Conservation (phyloP, 1,284 basidiomycete genomes). For the Xerocomus cyaneibrunnescens region DNA sequence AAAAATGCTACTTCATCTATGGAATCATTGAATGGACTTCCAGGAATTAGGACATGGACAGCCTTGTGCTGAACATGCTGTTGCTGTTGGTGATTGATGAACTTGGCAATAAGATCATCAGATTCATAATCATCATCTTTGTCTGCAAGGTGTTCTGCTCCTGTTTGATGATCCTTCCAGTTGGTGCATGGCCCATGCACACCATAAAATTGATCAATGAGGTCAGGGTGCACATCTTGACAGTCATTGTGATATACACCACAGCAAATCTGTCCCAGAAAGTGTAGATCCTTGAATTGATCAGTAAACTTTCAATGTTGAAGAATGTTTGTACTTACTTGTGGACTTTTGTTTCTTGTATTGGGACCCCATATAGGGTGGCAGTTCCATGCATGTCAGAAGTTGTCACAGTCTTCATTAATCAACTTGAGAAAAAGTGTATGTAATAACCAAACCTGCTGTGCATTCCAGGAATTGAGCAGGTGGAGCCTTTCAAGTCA, state of each 20-base stretch:
- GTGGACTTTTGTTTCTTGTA: not conserved
- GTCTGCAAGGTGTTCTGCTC: not conserved
- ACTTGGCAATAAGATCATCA: too few species aligned
- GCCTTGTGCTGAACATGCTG: not conserved
- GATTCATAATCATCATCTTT: not conserved
- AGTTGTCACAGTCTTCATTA: constrained; percentile 22
- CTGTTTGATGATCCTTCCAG: not conserved
- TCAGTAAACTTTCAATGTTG: too few species aligned
- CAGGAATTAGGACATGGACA: not conserved
- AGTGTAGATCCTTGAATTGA: not conserved
- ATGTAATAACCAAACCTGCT: constrained; percentile 36
- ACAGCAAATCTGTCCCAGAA: not conserved
- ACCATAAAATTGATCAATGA: not conserved
- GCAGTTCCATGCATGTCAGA: constrained; percentile 32
- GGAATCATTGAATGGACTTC: not conserved
- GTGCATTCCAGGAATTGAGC: constrained; percentile 18
- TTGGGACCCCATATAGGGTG: constrained; percentile 1
- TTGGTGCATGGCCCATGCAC: not conserved
- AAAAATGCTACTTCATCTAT: not conserved
- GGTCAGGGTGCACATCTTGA: not conserved
- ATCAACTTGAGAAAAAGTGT: constrained; percentile 24
- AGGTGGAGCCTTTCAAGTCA: constrained; percentile 23
- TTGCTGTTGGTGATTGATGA: not conserved
- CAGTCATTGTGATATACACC: not conserved
- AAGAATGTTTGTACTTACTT: not conserved